Base-by-base conservation (phyloP, 352 stramenopile species). In the Globisporangium paroecandrum region DNA sequence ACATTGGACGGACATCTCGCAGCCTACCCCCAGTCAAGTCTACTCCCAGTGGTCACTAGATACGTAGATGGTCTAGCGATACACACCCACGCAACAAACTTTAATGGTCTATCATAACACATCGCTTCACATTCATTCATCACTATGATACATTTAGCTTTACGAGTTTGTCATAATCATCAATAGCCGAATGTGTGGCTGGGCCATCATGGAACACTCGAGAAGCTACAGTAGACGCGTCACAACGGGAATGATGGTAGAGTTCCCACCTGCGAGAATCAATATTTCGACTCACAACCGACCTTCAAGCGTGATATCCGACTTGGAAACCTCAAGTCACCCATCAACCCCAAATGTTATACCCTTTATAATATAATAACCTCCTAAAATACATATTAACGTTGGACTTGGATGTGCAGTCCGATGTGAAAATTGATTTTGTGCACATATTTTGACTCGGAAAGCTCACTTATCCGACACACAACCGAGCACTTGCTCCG, bases 141-240 rank as follows among this genome's bases (percentile, higher is more conserved):
- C 12, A 46, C 22, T 32, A 32, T 62, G 20, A 47, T 49, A 8
- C 15, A 9, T 49, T 20, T 10, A 41, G 29, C 36, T 47, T 49
- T 49, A 15, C 41, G 7, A n/a, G 15, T 9, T n/a, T 49, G 41
- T 7, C 41, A 49, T 49, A 7, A 49, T 49, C 41, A 49, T 20
- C 13, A n/a, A n/a, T 49, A 18, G 15, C 41, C 41, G 20, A n/a
- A n/a, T 49, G 13, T 49, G 41, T 49, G 41, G 41, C 13, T 38
- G 27, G 13, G 13, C 29, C 3, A 10, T 51, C 24, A 51, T 55
- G 41, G 58, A 64, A 64, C 47, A 54, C 58, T 64, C 58, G 58
- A 64, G 58, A 64, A 64, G 36, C 41, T 13, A 20, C 20, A 5
- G 13, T 1, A 27, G 49, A 6, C 10, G 49, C 4, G 24, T 62